These are phyloP conservation scores for Boechera retrofracta DNA, from an alignment of 345 rosid genomes.

Conservation along the genomic window DNA sequence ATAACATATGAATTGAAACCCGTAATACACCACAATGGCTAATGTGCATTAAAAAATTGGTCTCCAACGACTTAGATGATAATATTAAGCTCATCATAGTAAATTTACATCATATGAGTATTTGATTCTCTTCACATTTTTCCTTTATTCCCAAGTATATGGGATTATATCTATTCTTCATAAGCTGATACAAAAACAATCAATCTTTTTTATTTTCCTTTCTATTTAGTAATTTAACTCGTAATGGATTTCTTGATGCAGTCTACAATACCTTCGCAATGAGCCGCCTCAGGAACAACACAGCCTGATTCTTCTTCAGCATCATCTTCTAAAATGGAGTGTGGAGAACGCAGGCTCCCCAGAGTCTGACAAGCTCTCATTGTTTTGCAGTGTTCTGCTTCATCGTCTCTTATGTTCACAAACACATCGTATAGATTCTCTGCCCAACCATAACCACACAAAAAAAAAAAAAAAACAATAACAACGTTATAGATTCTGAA, in stretches of 20 bases:
- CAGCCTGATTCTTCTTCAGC: constrained; percentile 54
- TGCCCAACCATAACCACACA: constrained; percentile 41
- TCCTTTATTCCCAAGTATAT: constrained; percentile 13
- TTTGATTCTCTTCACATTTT: constrained; percentile 10
- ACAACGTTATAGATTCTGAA: not conserved
- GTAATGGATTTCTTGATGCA: constrained; percentile 74
- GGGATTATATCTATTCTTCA: constrained; percentile 2
- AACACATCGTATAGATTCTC: constrained; percentile 93
- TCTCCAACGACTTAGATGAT: not conserved
- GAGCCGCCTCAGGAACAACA: constrained; percentile 56
- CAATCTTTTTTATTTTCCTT: not conserved
- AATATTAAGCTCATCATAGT: not conserved
- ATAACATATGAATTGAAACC: not conserved
- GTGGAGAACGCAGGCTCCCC: constrained; percentile 90
- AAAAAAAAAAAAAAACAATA: not conserved
- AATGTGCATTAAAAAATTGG: too few species aligned
- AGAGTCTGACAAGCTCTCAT: constrained; percentile 93
- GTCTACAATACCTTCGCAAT: constrained; percentile 89
- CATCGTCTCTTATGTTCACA: constrained; percentile 89
- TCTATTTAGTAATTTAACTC: constrained; percentile 16
- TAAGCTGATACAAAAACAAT: not conserved
- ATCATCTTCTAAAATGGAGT: constrained; percentile 57
- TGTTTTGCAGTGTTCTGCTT: constrained; percentile 97
- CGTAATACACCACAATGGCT: not conserved
- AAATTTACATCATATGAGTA: constrained; percentile 20